Evolutionary conservation across 495 filamentous ascomycete genomes (phyloP).

Genomic region (Talaromyces adpressus): DNA sequence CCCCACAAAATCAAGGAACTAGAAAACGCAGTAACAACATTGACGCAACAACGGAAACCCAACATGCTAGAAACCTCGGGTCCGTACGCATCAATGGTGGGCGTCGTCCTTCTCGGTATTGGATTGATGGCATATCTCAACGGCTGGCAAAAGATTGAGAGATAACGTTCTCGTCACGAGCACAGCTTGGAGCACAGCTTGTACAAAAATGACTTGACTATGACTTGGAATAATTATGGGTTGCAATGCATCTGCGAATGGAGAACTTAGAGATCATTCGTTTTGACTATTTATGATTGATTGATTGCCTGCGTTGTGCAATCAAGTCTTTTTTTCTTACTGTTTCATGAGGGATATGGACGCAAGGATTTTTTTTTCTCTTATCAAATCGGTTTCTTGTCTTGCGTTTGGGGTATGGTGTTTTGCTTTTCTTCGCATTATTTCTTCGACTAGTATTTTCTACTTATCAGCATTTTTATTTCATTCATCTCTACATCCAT

Average conservation of each 20-base stretch:
- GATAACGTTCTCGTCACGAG: conserved; percentile 28
- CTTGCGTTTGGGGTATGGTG: conserved; percentile 11
- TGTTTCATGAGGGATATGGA: conserved; percentile 9
- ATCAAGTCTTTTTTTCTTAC: not conserved
- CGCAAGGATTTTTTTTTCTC: conserved; percentile 11
- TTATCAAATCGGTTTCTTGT: conserved; percentile 15
- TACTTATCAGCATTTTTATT: not conserved
- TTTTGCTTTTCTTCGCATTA: not conserved
- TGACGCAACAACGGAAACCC: conserved; percentile 32
- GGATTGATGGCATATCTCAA: conserved; percentile 94
- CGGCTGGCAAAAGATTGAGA: conserved; percentile 67
- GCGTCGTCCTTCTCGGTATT: conserved; percentile 83
- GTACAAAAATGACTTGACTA: conserved; percentile 4
- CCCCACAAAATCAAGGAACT: conserved; percentile 22
- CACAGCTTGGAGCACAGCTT: conserved; percentile 14
- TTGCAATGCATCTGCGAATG: conserved; percentile 4
- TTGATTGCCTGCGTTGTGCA: conserved; percentile 14
- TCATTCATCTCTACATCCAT: not conserved
- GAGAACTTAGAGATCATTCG: conserved; percentile 13
- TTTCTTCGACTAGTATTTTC: conserved; percentile 17
- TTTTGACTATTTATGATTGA: conserved; percentile 29
- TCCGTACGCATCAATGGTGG: conserved; percentile 81
- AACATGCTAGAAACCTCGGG: conserved; percentile 55
- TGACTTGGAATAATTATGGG: conserved; percentile 2
- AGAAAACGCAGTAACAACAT: conserved; percentile 32